Conservation (phyloP, 257 asterid genomes). For the Jasminum sambac region DNA sequence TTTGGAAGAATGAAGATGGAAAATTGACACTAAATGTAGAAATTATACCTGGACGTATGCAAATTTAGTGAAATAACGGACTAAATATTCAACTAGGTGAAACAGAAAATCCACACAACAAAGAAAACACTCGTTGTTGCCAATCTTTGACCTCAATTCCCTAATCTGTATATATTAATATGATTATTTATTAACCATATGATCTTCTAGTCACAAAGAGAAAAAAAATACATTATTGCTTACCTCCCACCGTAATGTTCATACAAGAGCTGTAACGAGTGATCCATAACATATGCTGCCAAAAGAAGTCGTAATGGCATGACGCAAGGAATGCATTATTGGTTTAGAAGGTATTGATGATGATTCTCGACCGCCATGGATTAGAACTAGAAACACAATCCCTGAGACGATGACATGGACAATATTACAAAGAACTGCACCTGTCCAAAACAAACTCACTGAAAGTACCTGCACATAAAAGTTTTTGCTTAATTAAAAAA, state of each 20-base stretch:
- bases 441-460: conserved; percentile 96
- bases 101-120: conserved; percentile 94
- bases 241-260: conserved; percentile 97
- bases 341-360: conserved; percentile 85
- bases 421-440: conserved; percentile 91
- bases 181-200: conserved; percentile 20
- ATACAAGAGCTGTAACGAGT: conserved; percentile 92
- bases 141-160: conserved; percentile 95
- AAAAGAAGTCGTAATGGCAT: conserved; percentile 84
- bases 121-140: conserved; percentile 89
- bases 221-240: conserved; percentile 10
- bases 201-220: conserved; percentile 9
- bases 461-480: conserved; percentile 64
- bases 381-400: conserved; percentile 80
- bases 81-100: conserved; percentile 90
- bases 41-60: conserved; percentile 90
- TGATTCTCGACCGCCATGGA: conserved; percentile 78
- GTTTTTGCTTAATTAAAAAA: neutral
- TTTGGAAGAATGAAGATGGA: neutral
- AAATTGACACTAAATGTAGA: neutral
- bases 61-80: conserved; percentile 91
- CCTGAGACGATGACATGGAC: conserved; percentile 94
- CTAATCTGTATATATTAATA: conserved; percentile 60
- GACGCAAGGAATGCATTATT: conserved; percentile 55
- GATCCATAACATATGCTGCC: conserved; percentile 99